A percentile compares a stretch with the other conserved stretches of the same genome.
Conservation (phyloP, 257 asterid species). For the Marsdenia floribunda region DNA sequence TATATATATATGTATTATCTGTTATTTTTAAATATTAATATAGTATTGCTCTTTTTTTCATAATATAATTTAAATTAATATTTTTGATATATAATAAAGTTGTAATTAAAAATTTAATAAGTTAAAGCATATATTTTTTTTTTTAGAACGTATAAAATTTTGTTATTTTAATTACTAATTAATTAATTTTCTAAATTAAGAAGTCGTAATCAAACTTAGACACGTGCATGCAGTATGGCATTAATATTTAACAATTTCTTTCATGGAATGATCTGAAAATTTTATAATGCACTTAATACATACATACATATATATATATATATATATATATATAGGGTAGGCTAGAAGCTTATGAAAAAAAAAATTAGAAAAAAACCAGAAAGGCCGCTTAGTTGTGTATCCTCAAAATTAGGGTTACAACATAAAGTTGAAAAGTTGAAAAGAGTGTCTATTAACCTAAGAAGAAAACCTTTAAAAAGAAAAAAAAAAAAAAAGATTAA, state of each 20-base stretch:
- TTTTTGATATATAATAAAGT: too few species aligned
- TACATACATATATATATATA: too few species aligned
- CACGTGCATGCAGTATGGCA: not conserved
- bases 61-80: too few species aligned
- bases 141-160: too few species aligned
- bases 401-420: constrained; percentile 31
- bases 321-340: not conserved
- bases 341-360: not conserved
- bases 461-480: not conserved
- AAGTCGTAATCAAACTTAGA: not conserved
- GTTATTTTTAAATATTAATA: too few species aligned
- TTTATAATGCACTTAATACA: too few species aligned
- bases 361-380: not conserved
- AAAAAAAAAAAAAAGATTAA: not conserved
- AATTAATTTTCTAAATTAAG: not conserved
- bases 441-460: constrained; percentile 6
- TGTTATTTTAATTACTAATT: too few species aligned
- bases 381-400: constrained; percentile 3
- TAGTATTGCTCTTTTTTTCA: too few species aligned
- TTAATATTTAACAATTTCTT: not conserved
- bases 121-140: too few species aligned
- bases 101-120: too few species aligned
- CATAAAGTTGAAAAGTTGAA: not conserved
- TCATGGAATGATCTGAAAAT: not conserved
- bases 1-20: too few species aligned